Evolutionary conservation across 2,329 filamentous ascomycete genomes (phyloP), one percentile per base, ranked within the genome.

Genomic region (Cladosporium cucumerinum): DNA sequence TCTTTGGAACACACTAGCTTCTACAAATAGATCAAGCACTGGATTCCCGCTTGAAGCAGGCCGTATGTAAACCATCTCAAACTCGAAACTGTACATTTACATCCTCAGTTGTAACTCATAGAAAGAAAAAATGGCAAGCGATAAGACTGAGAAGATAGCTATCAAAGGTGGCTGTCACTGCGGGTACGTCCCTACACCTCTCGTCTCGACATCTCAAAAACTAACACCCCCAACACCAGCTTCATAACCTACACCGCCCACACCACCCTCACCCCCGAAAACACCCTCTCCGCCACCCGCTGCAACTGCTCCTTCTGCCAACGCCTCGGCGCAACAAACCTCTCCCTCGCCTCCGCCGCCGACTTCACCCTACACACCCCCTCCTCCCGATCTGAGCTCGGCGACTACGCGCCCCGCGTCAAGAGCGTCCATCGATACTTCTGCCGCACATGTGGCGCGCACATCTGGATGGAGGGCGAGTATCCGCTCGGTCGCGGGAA

Each of bases 261-360:
- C 39, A 26, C 26, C 54, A n/a, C 36, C 36, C 46, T 60, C 62
- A 59, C 30, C 32, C 12, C 55, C 36, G 12, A 60, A 26, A 32
- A 32, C 46, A 49, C 26, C 43, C 52, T 64, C 14, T 34, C 52
- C 39, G 62, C 57, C n/a, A 64, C 39, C 16, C 54, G 62, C 46
- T 64, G 62, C 55, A 64, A 64, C 55, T 64, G 62, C 54, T 39
- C 52, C 26, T 64, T 64, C 62, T 64, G 62, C 54, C 62, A 59
- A 12, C 51, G 49, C n/a, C 48, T 64, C 34, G 52, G 54, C 21
- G 36, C 36, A 8, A 64, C 62, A 21, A 59, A 52, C 28, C 48
- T 57, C 28, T 21, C 36, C 23, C 46, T 58, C 48, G 36, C 30
- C 51, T 43, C 51, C n/a, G 10, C 62, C 34, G 39, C 21, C 11